Evolutionary conservation across 2,329 filamentous ascomycete genomes (phyloP).

Genomic region (Alternaria longipes): DNA sequence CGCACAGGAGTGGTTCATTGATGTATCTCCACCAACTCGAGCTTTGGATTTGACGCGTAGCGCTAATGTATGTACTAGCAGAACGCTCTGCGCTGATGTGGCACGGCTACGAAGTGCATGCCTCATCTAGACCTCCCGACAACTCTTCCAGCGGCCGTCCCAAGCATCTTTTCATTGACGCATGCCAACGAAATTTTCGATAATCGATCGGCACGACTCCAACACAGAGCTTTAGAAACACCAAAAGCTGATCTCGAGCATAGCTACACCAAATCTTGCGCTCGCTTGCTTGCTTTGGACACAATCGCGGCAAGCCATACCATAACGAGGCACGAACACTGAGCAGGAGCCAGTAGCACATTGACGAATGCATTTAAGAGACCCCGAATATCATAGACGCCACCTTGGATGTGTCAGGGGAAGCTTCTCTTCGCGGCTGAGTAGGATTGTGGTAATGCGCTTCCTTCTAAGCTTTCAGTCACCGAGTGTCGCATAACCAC

Average conservation of each 20-base stretch:
- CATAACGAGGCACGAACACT: not conserved
- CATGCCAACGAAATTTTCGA: not conserved
- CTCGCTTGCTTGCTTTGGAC: not conserved
- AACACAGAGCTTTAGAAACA: not conserved
- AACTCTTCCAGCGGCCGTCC: not conserved
- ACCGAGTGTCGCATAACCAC: not conserved
- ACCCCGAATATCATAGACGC: too few relatives aligned
- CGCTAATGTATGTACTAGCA: conserved; percentile 10
- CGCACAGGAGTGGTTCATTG: not conserved
- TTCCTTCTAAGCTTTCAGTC: not conserved
- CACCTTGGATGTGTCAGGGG: not conserved
- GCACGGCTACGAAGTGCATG: conserved; percentile 3
- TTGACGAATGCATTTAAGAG: not conserved
- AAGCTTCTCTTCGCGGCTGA: not conserved
- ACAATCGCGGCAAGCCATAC: not conserved
- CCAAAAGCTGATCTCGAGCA: not conserved
- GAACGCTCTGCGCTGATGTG: conserved; percentile 7
- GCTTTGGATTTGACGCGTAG: not conserved
- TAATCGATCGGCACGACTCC: not conserved
- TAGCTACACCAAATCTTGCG: not conserved
- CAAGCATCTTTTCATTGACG: not conserved
- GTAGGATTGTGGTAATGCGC: not conserved
- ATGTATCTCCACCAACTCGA: not conserved
- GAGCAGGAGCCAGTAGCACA: not conserved
- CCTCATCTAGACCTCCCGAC: not conserved